Evolutionary conservation across 108 stramenopile genomes (phyloP), one percentile per base, ranked within the genome.

Genomic region (Stephanodiscus minutulus): DNA sequence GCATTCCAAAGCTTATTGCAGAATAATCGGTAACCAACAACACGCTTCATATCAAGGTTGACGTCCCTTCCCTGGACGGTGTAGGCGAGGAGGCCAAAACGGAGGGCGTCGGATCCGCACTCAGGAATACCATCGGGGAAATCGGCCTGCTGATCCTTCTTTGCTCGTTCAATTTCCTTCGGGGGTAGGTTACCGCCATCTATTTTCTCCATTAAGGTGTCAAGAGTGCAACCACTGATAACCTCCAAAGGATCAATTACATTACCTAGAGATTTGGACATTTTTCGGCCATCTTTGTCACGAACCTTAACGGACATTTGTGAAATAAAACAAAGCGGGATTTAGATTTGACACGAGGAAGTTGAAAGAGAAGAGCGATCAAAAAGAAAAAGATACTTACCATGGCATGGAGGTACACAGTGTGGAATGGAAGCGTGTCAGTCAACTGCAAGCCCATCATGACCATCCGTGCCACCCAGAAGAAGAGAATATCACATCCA

Each of bases 1-100:
- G 97, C 97, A 80, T 99, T 98, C 99, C 99, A 99, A 43, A 99
- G 87, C 84, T 99, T 99, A 92, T 99, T 99, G 72, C 99, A 98
- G 89, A 99, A 99, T 68, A 95, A 82, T 39, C 99, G 89, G 84
- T 98, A 97, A 18, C 96, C 96, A 56, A 98, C 97, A 44, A 99
- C 97, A 49, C 97, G 91, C 58, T 96, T 94, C 84, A 98, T 98
- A 77, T 98, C 98, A 33, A 99, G 86, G 81, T 98, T 99, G 75
- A 99, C 94, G 81, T 99, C 98, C 12, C 96, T 86, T 33, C 98
- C 98, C 85, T 98, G 97, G 17, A 95, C 94, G 47, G 97, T 98
- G 83, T 99, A 99, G 20, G 97, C 94, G 41, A 99, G 82, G 21
- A 99, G 89, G 43, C 99, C 99, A 62, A 99, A 96, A 12, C 99